Percentiles rank a stretch among this genome's conserved stretches.
These are phyloP conservation scores for Naematelia encephala DNA, from an alignment of 768 basidiomycete species.

Conservation along the genomic window DNA sequence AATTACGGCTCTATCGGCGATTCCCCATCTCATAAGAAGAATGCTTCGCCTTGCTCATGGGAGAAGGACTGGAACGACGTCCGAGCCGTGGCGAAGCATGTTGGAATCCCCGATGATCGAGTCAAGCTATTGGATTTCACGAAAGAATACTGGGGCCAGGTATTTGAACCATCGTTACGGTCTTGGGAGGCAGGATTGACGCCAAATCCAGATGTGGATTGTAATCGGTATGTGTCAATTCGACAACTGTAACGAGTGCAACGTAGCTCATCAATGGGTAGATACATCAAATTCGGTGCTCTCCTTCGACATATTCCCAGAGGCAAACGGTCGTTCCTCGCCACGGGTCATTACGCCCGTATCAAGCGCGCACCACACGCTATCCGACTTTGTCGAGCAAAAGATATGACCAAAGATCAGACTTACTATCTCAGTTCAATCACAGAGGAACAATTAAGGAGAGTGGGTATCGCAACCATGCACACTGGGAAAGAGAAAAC, in stretches of 20 bases:
- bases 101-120: conserved; percentile 51
- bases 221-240: conserved; percentile 74
- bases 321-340: conserved; percentile 59
- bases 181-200: conserved; percentile 75
- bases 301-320: conserved; percentile 64
- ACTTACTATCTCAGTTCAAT: conserved; percentile 85
- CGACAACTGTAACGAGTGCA: too few species aligned
- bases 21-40: background rate
- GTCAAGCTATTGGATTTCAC: conserved; percentile 65
- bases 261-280: conserved; percentile 56
- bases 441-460: conserved; percentile 61
- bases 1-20: background rate
- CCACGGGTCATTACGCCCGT: conserved; percentile 90
- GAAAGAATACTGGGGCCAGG: conserved; percentile 81
- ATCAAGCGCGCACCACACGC: conserved; percentile 57
- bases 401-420: conserved; percentile 76
- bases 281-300: conserved; percentile 76
- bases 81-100: conserved; percentile 65
- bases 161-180: conserved; percentile 80
- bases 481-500: too few species aligned
- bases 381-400: conserved; percentile 53
- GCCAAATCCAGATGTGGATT: conserved; percentile 90
- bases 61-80: conserved; percentile 93
- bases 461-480: conserved; percentile 48
- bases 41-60: conserved; percentile 71